Base-by-base conservation (phyloP, 345 rosid species). In the Durio zibethinus region DNA sequence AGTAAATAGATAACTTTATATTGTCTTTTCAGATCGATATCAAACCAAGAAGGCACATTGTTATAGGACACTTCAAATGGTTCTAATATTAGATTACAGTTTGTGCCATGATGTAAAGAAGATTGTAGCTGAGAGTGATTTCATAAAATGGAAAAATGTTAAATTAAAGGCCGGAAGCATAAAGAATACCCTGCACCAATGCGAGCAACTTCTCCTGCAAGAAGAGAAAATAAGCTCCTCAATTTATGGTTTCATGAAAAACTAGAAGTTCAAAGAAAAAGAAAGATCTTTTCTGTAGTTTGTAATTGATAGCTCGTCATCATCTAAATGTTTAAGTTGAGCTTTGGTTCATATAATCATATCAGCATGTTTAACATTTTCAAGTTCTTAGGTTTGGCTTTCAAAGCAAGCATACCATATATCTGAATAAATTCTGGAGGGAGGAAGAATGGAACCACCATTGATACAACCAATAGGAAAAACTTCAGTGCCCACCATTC, bases 151-250 rank as follows among this genome's bases (percentile, higher is more conserved):
- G 11, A 36, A 60, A 74, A 31, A 21, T 45, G 18, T 9, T 31
- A 9, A 61, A 50, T n/a, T 25, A 72, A 78, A 63, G 56, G 36
- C 74, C 20, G 9, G 74, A 80, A 78, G 43, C 77, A 70, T 92
- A 87, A 80, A 76, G 35, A 80, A 76, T 94, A 94, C 98, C 98
- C 97, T 14, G 97, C 97, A 74, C 97, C 97, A 63, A 86, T 81
- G 10, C 92, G 97, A 42, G 97, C 97, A 71, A 92, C 71, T 84
- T 94, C 98, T 75, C 98, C 98, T 92, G 92, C 85, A 85, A 76
- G 66, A 79, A 54, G 56, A 38, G 31, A 57, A n/a, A 36, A 71
- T 2, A n/a, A 47, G 20, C 33, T 50, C 18, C 63, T 76, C 60
- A 75, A 77, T 11, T 64, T 47, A 64, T 35, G 21, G 60, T 10